Evolutionary conservation across 164 flowering plant species (phyloP), one percentile per base, ranked within the genome.

Genomic region (Akebia trifoliata): DNA sequence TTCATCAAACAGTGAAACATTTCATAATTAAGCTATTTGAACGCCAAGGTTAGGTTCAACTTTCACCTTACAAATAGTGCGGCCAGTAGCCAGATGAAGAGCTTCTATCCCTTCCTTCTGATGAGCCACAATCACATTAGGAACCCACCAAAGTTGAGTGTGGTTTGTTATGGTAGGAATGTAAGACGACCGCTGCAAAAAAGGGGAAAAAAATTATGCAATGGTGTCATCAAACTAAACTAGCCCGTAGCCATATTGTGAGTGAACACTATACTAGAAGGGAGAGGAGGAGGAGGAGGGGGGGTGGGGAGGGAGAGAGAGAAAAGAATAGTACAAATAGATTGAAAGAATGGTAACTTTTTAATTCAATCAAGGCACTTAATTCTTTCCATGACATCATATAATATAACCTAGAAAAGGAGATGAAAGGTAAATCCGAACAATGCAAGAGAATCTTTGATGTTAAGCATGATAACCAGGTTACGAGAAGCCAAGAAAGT

Each of bases 111-210:
- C 97, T 80, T 90, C 97, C 69, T 88, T 90, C 55, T 78, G 88
- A 81, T 90, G 99, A 60, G 90, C 90, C 57, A 94, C 97, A 67
- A 94, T 76, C 66, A 94, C 97, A 81, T 94, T 94, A 54, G 99
- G 96, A 50, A 94, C 87, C 97, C 99, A 94, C 97, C 97, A 94
- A 30, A 90, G 80, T 56, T 85, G 76, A 25, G 99, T 94, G 73
- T 90, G 61, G 64, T 94, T 94, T 68, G 99, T 88, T 71, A 94
- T 94, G 22, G 96, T 86, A 24, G 97, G 96, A 72, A 90, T 57
- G 64, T 86, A 94, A 29, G 68, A 77, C 22, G 38, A 4, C 50
- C 80, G 78, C 97, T 94, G 87, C 78, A 79, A 28, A 42, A 50
- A 50, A 62, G 11, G 43, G 49, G 31, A 9, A 60, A 32, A 25